Base-by-base conservation (phyloP, 768 basidiomycete genomes). In the Pisolithus microcarpus region DNA sequence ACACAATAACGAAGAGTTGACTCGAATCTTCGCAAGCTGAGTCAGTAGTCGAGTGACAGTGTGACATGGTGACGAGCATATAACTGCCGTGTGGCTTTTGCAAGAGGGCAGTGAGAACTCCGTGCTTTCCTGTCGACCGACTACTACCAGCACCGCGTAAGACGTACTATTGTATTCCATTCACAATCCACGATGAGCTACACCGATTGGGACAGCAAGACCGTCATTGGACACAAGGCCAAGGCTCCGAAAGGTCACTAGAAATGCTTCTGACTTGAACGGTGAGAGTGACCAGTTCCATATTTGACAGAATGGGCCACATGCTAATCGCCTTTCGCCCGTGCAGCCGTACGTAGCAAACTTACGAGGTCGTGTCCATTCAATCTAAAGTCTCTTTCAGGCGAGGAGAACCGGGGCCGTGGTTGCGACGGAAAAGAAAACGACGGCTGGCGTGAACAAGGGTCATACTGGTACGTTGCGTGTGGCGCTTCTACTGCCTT, bases 351-450 rank as follows among this genome's bases (percentile, higher is more conserved):
- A 70, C 64, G 81, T 70, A 3, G 28, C 37, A 15, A 19, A 21
- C 15, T 15, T 19, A 43, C 7, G 26, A 26, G 26, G 43, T 36
- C 3, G 19, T 24, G 34, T 26, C 19, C 18, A 3, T 24, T 37
- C 43, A 2, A 10, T 45, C 62, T 61, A 42, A 61, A 10, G 1
- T 39, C 3, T 45, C 37, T 44, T 10, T 6, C 51, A 90, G 87
- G 90, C 90, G 52, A 81, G 86, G 30, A 74, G 91, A 62, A 65
- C 75, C 38, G 89, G 88, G 28, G 80, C 84, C 43, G 83, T 89
- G 54, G 84, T 92, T 31, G 78, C 80, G 21, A 91, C 87, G 8
- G 89, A 92, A 68, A 92, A 87, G 75, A 91, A 91, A 61, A 65
- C 81, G 4, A 70, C 80, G 13, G 74, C 66, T 24, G 86, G 85